Evolutionary conservation across 1,139 yeast species (phyloP).

Genomic region (Saccharomyces pastorianus): DNA sequence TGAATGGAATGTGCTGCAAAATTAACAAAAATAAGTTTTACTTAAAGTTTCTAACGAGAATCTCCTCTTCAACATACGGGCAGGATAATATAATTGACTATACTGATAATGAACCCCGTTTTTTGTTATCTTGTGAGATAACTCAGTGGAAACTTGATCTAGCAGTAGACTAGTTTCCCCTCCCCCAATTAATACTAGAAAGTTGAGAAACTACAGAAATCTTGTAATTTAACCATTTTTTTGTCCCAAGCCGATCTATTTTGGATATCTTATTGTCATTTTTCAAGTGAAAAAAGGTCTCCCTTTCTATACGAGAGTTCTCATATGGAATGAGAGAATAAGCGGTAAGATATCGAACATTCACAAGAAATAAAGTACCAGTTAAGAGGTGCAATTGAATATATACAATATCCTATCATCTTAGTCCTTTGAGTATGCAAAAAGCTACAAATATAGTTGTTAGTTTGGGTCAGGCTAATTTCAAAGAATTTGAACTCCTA

Average conservation of each 20-base stretch:
- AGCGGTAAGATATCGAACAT: background rate
- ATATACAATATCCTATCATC: background rate
- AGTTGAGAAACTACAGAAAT: background rate
- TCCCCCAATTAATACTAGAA: background rate
- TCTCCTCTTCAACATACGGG: background rate
- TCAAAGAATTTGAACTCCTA: background rate
- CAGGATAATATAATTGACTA: background rate
- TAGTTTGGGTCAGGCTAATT: background rate
- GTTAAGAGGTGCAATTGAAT: background rate
- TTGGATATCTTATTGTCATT: constrained; percentile 17
- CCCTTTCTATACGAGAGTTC: constrained; percentile 1
- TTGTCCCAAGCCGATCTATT: constrained; percentile 6
- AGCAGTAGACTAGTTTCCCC: background rate
- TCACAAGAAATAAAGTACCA: background rate
- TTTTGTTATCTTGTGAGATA: background rate
- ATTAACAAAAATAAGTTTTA: background rate
- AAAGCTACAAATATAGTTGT: background rate
- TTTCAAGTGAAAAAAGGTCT: constrained; percentile 10
- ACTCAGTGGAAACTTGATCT: background rate
- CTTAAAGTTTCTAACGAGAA: background rate
- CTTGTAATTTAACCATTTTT: background rate
- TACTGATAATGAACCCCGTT: background rate
- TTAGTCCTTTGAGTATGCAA: background rate
- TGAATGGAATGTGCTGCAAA: background rate
- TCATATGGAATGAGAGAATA: background rate